Evolutionary conservation across 495 filamentous ascomycete species (phyloP), one percentile per base, ranked within the genome.

Genomic region (Hypoxylon rickii): DNA sequence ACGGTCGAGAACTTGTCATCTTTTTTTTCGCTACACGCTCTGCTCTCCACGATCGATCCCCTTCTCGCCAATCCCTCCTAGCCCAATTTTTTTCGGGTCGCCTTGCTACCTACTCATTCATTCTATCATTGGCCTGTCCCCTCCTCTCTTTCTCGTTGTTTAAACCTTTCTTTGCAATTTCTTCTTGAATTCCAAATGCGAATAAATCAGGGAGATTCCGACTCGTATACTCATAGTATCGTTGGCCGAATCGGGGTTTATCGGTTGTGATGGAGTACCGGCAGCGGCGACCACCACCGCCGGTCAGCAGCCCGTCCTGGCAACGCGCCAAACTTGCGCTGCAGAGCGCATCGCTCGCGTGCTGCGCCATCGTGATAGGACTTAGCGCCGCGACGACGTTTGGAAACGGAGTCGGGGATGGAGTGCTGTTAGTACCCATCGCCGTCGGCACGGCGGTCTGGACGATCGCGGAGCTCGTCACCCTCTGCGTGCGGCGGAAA

Each of bases 401-500:
- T 34, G 40, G 29, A 1, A 18, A 31, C 3, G 37, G 22, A 38
- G 12, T 17, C 2, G 32, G 38, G 3, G 19, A 37, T 2, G 57
- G 45, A 16, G 32, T 50, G 3, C 36, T 64, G n/a, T 57, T 48
- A n/a, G 5, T 41, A 6, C 39, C 33, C 0, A 40, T 51, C 68
- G 63, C 69, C 13, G 63, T 44, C 7, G 55, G 63, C 1, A 66
- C 70, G 0, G 50, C 70, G 6, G 13, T 68, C 21, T 71, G 73
- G 60, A 60, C 52, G 31, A 12, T 55, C 12, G 34, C 66, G 13
- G 73, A 77, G 20, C 34, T 72, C n/a, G n/a, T 71, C 7, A 53
- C 38, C 5, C 51, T 64, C 2, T 58, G 20, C 24, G 4, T 56
- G 17, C 61, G 59, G n/a, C 29, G 24, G 16, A 38, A 41, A 36